Evolutionary conservation across 163 green algal species (phyloP).

Genomic region (Scenedesmus sp.): DNA sequence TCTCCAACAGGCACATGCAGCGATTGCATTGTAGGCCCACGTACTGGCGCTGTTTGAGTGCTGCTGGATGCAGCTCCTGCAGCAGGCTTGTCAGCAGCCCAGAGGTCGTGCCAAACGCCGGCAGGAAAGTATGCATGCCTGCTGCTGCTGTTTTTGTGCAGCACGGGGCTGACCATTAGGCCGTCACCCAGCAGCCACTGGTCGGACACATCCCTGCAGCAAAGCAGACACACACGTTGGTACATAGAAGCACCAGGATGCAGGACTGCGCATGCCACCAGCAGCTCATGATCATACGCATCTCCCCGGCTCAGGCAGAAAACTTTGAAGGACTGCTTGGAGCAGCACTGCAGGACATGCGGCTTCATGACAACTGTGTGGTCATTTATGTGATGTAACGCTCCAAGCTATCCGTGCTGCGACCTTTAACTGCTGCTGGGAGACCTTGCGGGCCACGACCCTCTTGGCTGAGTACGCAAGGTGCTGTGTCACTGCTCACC

Average conservation of each 20-base stretch:
- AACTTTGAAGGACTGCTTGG: too few species aligned
- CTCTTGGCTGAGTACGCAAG: too few species aligned
- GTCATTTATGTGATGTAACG: too few species aligned
- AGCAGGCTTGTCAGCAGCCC: neutral
- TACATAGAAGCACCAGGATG: neutral
- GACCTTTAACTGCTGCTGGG: too few species aligned
- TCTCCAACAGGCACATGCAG: slow-evolving; percentile 59
- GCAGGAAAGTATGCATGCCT: slow-evolving; percentile 70
- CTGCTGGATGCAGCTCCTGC: neutral
- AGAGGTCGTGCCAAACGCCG: slow-evolving; percentile 69
- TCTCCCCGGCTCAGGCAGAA: too few species aligned
- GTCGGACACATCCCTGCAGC: slow-evolving; percentile 31
- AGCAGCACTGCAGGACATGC: too few species aligned
- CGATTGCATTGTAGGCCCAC: neutral
- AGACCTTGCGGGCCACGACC: too few species aligned
- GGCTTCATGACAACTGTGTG: too few species aligned
- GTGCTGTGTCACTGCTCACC: neutral
- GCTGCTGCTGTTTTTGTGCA: slow-evolving; percentile 55
- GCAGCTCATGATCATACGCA: too few species aligned
- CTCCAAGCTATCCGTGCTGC: too few species aligned
- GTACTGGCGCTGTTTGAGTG: neutral
- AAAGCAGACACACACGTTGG: neutral
- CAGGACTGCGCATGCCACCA: too few species aligned
- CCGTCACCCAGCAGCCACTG: slow-evolving; percentile 74
- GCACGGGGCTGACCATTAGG: slow-evolving; percentile 74